Percentiles rank a stretch among this genome's conserved stretches.
Evolutionary conservation across 495 filamentous ascomycete genomes (phyloP).

Genomic region (Penicillium parvum): DNA sequence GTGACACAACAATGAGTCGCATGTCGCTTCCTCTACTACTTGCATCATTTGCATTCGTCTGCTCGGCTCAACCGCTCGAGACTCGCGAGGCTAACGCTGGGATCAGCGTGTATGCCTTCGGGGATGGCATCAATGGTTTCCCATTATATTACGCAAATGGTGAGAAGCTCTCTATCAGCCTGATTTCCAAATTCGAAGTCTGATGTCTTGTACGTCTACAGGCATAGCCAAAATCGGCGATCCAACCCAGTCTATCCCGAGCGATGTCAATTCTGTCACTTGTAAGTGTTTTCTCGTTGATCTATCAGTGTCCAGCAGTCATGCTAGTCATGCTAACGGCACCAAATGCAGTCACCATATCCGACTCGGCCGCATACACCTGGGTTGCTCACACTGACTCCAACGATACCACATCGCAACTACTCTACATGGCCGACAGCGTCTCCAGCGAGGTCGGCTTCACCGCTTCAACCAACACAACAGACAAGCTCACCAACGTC

Average conservation of each 20-base stretch:
- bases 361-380: constrained; percentile 3
- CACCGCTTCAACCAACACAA: background rate
- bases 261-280: constrained; percentile 2
- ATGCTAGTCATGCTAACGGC: too few species aligned
- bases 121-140: constrained; percentile 29
- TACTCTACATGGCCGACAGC: constrained; percentile 5
- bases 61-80: constrained; percentile 8
- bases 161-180: constrained; percentile 1
- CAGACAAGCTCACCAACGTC: constrained; percentile 7
- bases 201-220: constrained; percentile 1
- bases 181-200: background rate
- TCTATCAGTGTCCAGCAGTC: too few species aligned
- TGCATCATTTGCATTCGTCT: constrained; percentile 1
- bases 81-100: constrained; percentile 1
- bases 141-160: constrained; percentile 32
- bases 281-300: constrained; percentile 6
- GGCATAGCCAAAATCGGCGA: constrained; percentile 11
- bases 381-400: constrained; percentile 10
- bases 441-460: constrained; percentile 7
- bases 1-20: too few species aligned
- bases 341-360: constrained; percentile 1
- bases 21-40: background rate
- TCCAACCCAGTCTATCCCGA: constrained; percentile 2
- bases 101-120: constrained; percentile 36
- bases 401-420: background rate